Conservation (phyloP, 1,284 basidiomycete genomes). For the Phylloboletellus chloephorus region DNA sequence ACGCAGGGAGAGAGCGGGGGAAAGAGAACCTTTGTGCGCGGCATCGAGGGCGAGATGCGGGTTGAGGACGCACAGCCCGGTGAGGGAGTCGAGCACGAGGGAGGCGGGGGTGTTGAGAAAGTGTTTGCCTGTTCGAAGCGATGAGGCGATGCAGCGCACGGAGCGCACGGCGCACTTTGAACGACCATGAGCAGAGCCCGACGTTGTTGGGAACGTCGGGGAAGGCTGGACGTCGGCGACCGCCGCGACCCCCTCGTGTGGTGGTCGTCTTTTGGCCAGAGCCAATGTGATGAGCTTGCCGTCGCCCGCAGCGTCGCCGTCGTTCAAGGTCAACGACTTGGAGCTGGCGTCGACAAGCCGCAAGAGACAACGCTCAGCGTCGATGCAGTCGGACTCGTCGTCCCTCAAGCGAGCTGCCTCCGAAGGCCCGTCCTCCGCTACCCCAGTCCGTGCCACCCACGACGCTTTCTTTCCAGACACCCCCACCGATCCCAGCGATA, state of each 20-base stretch:
- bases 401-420: conserved; percentile 69
- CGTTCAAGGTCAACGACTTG: conserved; percentile 23
- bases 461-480: conserved; percentile 24
- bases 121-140: conserved; percentile 62
- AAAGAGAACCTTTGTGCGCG: conserved; percentile 52
- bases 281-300: conserved; percentile 30
- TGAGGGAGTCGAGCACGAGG: conserved; percentile 73
- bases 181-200: conserved; percentile 19
- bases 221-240: conserved; percentile 6
- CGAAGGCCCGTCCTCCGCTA: conserved; percentile 46
- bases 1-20: not conserved
- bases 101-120: conserved; percentile 64
- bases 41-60: conserved; percentile 65
- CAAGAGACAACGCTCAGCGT: conserved; percentile 48
- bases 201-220: conserved; percentile 1
- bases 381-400: conserved; percentile 51
- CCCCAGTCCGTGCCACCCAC: conserved; percentile 36
- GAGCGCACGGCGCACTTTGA: conserved; percentile 20
- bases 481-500: conserved; percentile 32
- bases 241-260: conserved; percentile 10
- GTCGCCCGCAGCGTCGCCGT: conserved; percentile 33
- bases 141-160: not conserved
- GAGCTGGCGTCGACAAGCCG: conserved; percentile 25
- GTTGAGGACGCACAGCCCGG: conserved; percentile 69
- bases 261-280: too few species aligned